Evolutionary conservation across 2,329 filamentous ascomycete species (phyloP).

Genomic region (Aspergillus pseudoglaucus): DNA sequence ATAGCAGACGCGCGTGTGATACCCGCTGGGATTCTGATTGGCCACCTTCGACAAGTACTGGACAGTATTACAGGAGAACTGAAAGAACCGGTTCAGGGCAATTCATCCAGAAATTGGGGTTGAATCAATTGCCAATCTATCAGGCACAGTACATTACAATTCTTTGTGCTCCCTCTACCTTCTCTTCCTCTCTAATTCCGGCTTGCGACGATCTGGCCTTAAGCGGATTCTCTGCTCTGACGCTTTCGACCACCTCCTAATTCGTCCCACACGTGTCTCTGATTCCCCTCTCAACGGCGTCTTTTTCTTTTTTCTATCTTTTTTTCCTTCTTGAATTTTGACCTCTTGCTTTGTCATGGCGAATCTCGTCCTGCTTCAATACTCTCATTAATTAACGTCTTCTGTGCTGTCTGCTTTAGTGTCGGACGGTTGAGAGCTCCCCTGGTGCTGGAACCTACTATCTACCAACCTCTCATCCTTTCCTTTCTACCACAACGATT

Average conservation of each 20-base stretch:
- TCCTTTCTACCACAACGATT: conserved; percentile 3
- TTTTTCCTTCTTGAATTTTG: conserved; percentile 13
- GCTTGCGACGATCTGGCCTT: conserved; percentile 29
- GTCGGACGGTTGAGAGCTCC: conserved; percentile 10
- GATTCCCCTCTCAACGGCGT: conserved; percentile 6
- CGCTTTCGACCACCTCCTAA: conserved; percentile 25
- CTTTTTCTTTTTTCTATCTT: conserved; percentile 12
- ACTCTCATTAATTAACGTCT: conserved; percentile 30
- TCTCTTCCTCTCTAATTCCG: too few relatives aligned
- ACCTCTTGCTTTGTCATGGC: conserved; percentile 26
- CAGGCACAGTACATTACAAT: not conserved
- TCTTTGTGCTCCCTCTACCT: conserved; percentile 11
- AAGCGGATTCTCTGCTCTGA: conserved; percentile 15
- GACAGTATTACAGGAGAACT: not conserved
- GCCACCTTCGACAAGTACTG: not conserved
- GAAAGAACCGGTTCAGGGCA: not conserved
- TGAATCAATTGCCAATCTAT: too few relatives aligned
- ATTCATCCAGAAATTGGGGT: not conserved
- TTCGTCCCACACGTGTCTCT: conserved; percentile 21
- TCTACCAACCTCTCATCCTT: conserved; percentile 4
- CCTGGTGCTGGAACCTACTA: conserved; percentile 12
- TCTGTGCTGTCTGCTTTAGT: conserved; percentile 3
- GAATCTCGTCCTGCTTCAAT: conserved; percentile 22
- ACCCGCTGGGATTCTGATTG: conserved; percentile 4
- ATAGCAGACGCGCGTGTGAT: conserved; percentile 6